Conservation (phyloP, 106 monocot species). For the Dioscorea alata region DNA sequence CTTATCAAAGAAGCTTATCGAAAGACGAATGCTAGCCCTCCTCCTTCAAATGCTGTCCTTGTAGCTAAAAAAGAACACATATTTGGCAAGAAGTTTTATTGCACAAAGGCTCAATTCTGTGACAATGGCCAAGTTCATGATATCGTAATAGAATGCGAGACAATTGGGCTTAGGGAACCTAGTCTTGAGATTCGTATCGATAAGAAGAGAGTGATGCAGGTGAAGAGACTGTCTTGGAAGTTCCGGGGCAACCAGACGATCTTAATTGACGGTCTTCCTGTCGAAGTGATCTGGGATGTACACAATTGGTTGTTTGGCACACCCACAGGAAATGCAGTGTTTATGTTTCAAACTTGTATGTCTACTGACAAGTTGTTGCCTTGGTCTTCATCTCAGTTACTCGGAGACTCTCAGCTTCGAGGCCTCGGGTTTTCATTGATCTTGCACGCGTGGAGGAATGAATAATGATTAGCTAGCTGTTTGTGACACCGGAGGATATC, state of each 20-base stretch:
- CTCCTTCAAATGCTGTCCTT: constrained; percentile 27
- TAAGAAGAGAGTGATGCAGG: constrained; percentile 73
- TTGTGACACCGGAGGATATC: neutral
- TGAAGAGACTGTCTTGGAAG: constrained; percentile 78
- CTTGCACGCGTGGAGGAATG: constrained; percentile 79
- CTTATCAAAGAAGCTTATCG: constrained; percentile 49
- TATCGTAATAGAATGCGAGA: constrained; percentile 66
- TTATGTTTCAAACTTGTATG: constrained; percentile 69
- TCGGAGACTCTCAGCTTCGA: constrained; percentile 29
- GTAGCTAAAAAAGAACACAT: constrained; percentile 69
- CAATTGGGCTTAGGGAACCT: constrained; percentile 44
- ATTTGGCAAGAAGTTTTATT: constrained; percentile 70
- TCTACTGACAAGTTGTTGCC: constrained; percentile 37
- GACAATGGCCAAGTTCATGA: constrained; percentile 64
- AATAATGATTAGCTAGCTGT: constrained; percentile 27
- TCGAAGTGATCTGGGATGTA: constrained; percentile 92
- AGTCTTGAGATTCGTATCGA: constrained; percentile 77
- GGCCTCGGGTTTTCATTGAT: constrained; percentile 67
- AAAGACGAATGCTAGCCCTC: constrained; percentile 27
- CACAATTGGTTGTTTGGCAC: constrained; percentile 77
- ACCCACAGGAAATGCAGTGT: constrained; percentile 41
- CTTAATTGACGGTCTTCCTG: constrained; percentile 60
- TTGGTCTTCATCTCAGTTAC: constrained; percentile 34
- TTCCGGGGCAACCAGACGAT: constrained; percentile 90
- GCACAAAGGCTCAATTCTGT: constrained; percentile 52